Conservation (phyloP, 202 grass and related monocot genomes). For the Saccharum hybrid region DNA sequence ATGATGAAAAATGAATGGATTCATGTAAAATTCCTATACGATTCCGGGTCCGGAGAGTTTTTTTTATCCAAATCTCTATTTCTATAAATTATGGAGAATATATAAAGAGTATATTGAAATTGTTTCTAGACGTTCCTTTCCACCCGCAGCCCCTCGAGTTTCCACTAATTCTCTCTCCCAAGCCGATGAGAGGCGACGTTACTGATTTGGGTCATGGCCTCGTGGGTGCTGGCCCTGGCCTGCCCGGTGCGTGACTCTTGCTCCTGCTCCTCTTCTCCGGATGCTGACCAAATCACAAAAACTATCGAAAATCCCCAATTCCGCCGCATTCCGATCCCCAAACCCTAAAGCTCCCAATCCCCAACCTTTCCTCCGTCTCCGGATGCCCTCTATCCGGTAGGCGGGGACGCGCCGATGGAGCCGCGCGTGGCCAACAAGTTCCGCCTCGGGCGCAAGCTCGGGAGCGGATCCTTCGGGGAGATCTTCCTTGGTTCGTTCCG, state of each 20-base stretch:
- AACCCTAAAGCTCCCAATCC: constrained; percentile 40
- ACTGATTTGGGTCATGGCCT: too few relatives aligned
- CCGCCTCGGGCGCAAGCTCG: constrained; percentile 84
- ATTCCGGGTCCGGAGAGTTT: too few relatives aligned
- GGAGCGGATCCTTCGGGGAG: constrained; percentile 90
- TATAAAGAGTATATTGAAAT: too few relatives aligned
- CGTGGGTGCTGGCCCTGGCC: too few relatives aligned
- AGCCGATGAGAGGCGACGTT: too few relatives aligned
- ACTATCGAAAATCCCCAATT: constrained; percentile 9
- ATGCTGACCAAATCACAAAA: not conserved
- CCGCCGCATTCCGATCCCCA: constrained; percentile 12
- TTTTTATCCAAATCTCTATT: too few relatives aligned
- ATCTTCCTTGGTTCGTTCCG: constrained; percentile 73
- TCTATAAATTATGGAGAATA: too few relatives aligned
- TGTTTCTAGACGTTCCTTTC: too few relatives aligned
- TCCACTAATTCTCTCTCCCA: too few relatives aligned
- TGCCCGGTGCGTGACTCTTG: not conserved
- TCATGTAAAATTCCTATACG: too few relatives aligned
- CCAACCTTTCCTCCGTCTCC: not conserved
- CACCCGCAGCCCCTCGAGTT: too few relatives aligned
- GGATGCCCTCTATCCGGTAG: constrained; percentile 6
- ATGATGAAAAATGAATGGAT: too few relatives aligned
- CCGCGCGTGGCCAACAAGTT: constrained; percentile 87
- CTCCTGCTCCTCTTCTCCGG: not conserved
- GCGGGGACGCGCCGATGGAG: constrained; percentile 57